phyloP scores from a whole-genome alignment of 306 rosid genomes.

The Lathyrus aphaca region DNA sequence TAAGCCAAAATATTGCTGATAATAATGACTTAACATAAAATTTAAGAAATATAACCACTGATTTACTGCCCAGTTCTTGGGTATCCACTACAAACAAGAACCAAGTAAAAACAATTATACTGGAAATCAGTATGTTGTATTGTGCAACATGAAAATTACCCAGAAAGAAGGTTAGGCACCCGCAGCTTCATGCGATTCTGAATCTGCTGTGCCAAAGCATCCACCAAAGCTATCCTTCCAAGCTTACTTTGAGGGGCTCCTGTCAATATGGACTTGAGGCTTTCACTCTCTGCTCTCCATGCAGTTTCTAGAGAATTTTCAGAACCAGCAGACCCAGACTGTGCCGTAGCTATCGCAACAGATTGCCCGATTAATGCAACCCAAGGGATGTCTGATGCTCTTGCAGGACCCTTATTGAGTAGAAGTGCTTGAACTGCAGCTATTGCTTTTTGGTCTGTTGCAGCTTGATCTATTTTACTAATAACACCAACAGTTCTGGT shows the following conservation, averaged over 20 bases:
- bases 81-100: conserved; percentile 30
- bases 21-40: conserved; percentile 4
- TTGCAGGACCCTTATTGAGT: conserved; percentile 87
- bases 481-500: conserved; percentile 89
- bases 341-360: conserved; percentile 88
- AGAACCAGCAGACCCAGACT: conserved; percentile 89
- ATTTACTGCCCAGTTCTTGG: conserved; percentile 24
- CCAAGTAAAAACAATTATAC: conserved; percentile 19
- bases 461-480: conserved; percentile 96
- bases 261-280: conserved; percentile 84
- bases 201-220: conserved; percentile 87
- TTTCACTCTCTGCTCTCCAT: conserved; percentile 97
- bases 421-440: conserved; percentile 96
- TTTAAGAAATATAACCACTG: conserved; percentile 1
- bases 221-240: conserved; percentile 93
- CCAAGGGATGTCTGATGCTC: conserved; percentile 87
- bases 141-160: conserved; percentile 56
- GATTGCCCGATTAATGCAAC: conserved; percentile 96
- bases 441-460: conserved; percentile 83
- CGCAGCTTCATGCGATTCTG: conserved; percentile 90
- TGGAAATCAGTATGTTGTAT: conserved; percentile 1
- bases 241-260: conserved; percentile 97
- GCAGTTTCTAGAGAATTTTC: conserved; percentile 97
- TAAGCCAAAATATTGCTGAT: conserved; percentile 20
- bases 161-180: conserved; percentile 88